Conservation (phyloP, 78 protist species). For the Dictyostelium discoideum region DNA sequence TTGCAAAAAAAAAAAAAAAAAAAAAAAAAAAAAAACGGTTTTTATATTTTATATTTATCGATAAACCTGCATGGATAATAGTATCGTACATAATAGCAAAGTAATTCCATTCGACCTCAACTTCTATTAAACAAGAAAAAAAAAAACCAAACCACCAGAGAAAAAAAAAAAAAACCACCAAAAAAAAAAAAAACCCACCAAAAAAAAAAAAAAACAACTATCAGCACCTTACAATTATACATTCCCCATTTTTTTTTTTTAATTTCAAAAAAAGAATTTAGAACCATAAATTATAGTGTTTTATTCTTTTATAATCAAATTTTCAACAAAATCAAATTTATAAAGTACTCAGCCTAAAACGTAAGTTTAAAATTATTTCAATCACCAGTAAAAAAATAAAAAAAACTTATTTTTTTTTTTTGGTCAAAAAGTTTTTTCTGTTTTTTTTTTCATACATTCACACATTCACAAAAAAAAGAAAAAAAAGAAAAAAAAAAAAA, state of each 20-base stretch:
- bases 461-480: not conserved
- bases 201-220: not conserved
- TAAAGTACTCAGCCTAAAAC: not conserved
- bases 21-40: not conserved
- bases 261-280: not conserved
- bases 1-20: too few species aligned
- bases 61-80: slow-evolving; percentile 6
- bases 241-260: not conserved
- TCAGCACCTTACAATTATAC: not conserved
- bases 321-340: not conserved
- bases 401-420: too few species aligned
- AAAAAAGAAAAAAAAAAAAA: too few species aligned
- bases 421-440: too few species aligned
- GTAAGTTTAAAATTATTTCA: not conserved
- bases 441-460: not conserved
- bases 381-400: not conserved
- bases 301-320: not conserved
- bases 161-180: not conserved
- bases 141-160: not conserved
- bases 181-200: not conserved
- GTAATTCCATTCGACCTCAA: slow-evolving; percentile 19
- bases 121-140: not conserved
- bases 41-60: slow-evolving; percentile 13
- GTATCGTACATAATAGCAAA: slow-evolving; percentile 14
- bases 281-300: not conserved